Evolutionary conservation across 2,329 filamentous ascomycete genomes (phyloP), one percentile per base, ranked within the genome.

Genomic region (Myriangium duriaei): DNA sequence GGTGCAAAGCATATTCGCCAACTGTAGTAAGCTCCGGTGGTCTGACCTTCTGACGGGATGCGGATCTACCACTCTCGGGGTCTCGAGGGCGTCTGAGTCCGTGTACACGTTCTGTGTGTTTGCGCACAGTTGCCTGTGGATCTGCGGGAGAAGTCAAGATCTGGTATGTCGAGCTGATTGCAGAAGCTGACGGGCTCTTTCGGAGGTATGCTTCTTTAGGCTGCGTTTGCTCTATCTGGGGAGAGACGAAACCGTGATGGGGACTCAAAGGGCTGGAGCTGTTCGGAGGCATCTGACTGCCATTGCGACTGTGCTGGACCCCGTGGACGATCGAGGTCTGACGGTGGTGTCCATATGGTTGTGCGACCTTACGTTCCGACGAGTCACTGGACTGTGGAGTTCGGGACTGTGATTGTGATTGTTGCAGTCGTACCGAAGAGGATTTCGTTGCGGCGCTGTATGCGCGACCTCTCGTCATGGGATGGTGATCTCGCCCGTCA

Each of bases 291-390:
- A 78, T 76, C 53, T 81, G 76, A 63, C 87, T 95, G 50, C 86
- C 81, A 71, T 92, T 93, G 61, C 88, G 66, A 40, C 73, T 81
- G 61, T 98, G 91, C 58, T 94, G 87, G 49, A 93, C 79, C 52
- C 91, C 88, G 74, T 96, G 84, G 41, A 96, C 87, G 50, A 96
- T 95, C 34, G 88, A 96, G 1, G 88, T 93, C 64, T 98, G 86
- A 39, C 91, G 79, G 62, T 96, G 86, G 59, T 98, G 87, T 42
- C 83, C 84, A 67, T 96, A 79, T 11, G 69, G 71, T 42, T 61
- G 56, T 15, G 67, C 70, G 7, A 65, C 56, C 45, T 68, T 69
- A 45, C 69, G 61, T 46, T 72, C 68, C 42, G 65, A 48, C 44
- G 58, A 54, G 15, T 59, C 56, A 5, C 52, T 24, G 38, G 54